Conservation (phyloP, 1,284 basidiomycete species). For the Rhodotorula sp. region DNA sequence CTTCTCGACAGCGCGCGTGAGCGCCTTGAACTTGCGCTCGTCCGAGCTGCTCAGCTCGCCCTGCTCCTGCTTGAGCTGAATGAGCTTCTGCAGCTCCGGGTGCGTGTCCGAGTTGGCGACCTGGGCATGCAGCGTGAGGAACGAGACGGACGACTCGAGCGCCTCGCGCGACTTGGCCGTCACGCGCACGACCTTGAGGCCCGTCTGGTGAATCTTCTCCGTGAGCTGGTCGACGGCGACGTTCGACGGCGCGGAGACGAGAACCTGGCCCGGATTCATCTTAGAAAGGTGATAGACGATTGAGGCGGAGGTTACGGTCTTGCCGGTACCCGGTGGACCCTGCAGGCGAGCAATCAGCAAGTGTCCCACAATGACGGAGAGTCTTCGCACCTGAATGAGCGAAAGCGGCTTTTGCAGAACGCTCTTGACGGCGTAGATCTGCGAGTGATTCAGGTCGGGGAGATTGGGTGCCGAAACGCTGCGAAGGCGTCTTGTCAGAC, state of each 20-base stretch:
- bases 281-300: slow-evolving; percentile 98
- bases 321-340: slow-evolving; percentile 97
- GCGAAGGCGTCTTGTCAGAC: neutral
- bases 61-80: slow-evolving; percentile 94
- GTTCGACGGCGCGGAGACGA: slow-evolving; percentile 98
- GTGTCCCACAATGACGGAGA: neutral
- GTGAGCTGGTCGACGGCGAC: slow-evolving; percentile 99
- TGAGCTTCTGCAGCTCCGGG: slow-evolving; percentile 93
- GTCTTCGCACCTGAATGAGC: slow-evolving; percentile 69
- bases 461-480: slow-evolving; percentile 93
- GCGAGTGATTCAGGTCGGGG: slow-evolving; percentile 97
- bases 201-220: slow-evolving; percentile 96
- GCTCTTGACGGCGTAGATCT: slow-evolving; percentile 98
- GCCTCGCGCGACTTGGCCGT: slow-evolving; percentile 98
- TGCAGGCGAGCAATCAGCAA: slow-evolving; percentile 36
- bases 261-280: slow-evolving; percentile 99
- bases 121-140: slow-evolving; percentile 95
- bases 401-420: slow-evolving; percentile 98
- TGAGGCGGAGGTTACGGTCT: slow-evolving; percentile 99
- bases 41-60: slow-evolving; percentile 95
- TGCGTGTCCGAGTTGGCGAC: slow-evolving; percentile 88
- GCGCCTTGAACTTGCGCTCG: slow-evolving; percentile 94
- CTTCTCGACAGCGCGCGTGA: slow-evolving; percentile 93
- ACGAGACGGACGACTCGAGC: slow-evolving; percentile 86
- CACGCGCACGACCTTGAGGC: slow-evolving; percentile 94